Evolutionary conservation across 352 stramenopile species (phyloP).

Genomic region (Pythium dissimile): DNA sequence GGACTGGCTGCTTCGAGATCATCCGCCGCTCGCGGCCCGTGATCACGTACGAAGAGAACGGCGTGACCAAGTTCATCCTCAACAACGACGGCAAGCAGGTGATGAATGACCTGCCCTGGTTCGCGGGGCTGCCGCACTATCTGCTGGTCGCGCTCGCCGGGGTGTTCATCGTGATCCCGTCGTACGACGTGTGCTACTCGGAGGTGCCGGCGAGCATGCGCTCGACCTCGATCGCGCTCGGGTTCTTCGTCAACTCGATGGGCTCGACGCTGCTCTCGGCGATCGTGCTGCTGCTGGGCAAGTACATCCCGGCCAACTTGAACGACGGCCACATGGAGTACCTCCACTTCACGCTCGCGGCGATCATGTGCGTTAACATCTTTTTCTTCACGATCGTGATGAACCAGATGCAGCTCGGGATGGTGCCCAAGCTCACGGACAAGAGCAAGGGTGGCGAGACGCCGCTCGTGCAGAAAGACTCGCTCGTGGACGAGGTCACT

Average conservation of each 20-base stretch:
- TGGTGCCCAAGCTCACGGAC: conserved; percentile 10
- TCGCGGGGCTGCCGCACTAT: conserved; percentile 40
- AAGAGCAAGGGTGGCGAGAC: conserved; percentile 1
- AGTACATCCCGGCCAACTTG: conserved; percentile 35
- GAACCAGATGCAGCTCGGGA: conserved; percentile 20
- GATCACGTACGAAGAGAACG: conserved; percentile 16
- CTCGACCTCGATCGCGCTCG: conserved; percentile 32
- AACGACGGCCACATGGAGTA: conserved; percentile 26
- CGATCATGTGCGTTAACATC: conserved; percentile 37
- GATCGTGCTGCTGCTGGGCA: conserved; percentile 45
- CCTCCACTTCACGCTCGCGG: conserved; percentile 32
- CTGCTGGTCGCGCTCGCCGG: conserved; percentile 28
- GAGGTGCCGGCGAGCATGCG: conserved; percentile 35
- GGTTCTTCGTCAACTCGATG: conserved; percentile 33
- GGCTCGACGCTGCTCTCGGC: conserved; percentile 29
- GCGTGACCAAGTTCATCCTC: conserved; percentile 15
- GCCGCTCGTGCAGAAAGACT: not conserved
- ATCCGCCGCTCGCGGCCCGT: conserved; percentile 13
- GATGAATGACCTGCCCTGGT: conserved; percentile 35
- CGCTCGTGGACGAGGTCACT: not conserved
- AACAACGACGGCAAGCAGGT: conserved; percentile 19
- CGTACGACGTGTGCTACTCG: conserved; percentile 42
- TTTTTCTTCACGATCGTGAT: conserved; percentile 35
- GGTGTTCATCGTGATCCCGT: conserved; percentile 20
- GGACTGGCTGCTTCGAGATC: conserved; percentile 22